Evolutionary conservation across 1,284 basidiomycete genomes (phyloP).

Genomic region (Apiotrichum siamense): DNA sequence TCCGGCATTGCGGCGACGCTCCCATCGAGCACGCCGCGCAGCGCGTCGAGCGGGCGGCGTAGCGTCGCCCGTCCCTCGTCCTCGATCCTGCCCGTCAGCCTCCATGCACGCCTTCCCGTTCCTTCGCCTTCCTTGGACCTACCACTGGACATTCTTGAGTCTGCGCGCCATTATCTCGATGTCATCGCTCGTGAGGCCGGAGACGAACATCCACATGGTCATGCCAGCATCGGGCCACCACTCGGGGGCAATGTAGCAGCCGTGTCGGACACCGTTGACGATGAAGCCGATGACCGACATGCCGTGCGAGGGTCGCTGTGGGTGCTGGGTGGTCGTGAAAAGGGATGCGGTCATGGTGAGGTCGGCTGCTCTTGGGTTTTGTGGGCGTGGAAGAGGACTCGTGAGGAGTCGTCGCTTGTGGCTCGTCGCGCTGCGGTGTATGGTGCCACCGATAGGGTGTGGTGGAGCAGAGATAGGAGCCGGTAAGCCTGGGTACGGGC

Average conservation of each 20-base stretch:
- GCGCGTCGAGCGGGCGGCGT: conserved; percentile 7
- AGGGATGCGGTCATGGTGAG: not conserved
- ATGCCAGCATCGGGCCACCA: conserved; percentile 14
- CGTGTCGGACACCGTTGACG: conserved; percentile 10
- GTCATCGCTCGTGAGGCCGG: conserved; percentile 1
- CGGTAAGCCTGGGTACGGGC: too few relatives aligned
- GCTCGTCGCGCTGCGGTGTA: too few relatives aligned
- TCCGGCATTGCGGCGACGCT: not conserved
- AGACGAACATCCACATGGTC: conserved; percentile 12
- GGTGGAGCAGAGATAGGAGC: too few relatives aligned
- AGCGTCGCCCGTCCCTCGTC: conserved; percentile 3
- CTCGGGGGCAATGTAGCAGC: conserved; percentile 8
- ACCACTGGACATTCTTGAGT: conserved; percentile 4
- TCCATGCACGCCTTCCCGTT: not conserved
- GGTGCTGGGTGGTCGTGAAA: not conserved
- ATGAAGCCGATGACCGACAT: conserved; percentile 11
- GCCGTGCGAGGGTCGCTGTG: not conserved
- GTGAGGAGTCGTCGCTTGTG: too few relatives aligned
- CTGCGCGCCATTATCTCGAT: not conserved
- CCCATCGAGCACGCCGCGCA: conserved; percentile 6
- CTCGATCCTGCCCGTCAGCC: not conserved
- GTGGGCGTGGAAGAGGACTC: too few relatives aligned
- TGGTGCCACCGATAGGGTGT: too few relatives aligned
- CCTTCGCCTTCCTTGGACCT: too few relatives aligned
- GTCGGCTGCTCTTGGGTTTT: too few relatives aligned